Evolutionary conservation across 306 rosid genomes (phyloP).

Genomic region (Styphnolobium japonicum): DNA sequence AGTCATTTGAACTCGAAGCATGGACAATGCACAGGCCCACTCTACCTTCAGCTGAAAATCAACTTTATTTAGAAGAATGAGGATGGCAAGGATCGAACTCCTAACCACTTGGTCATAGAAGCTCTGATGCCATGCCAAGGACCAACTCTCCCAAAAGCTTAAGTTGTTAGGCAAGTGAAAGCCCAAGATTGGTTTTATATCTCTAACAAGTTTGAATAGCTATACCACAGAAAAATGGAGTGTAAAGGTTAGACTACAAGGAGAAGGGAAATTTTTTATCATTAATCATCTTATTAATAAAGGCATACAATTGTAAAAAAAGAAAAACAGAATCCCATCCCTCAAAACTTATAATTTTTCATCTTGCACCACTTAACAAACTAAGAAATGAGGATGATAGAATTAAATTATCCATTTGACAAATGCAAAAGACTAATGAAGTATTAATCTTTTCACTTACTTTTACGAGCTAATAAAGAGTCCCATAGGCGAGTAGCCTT

Average conservation of each 20-base stretch:
- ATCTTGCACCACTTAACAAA: neutral
- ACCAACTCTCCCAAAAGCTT: too few relatives aligned
- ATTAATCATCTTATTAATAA: neutral
- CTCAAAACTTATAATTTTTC: neutral
- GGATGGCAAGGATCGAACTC: too few relatives aligned
- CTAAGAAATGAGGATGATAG: neutral
- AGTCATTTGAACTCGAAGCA: too few relatives aligned
- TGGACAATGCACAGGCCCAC: too few relatives aligned
- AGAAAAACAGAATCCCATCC: neutral
- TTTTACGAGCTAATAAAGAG: conserved; percentile 90
- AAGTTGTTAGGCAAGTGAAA: too few relatives aligned
- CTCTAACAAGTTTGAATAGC: neutral
- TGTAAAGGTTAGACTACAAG: neutral
- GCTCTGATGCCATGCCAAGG: too few relatives aligned
- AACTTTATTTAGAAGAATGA: too few relatives aligned
- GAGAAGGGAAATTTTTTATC: neutral
- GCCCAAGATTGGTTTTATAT: too few relatives aligned
- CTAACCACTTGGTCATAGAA: too few relatives aligned
- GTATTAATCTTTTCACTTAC: conserved; percentile 49
- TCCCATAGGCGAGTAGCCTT: conserved; percentile 99
- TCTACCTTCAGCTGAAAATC: too few relatives aligned
- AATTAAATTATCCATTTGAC: conserved; percentile 7
- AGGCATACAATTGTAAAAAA: neutral
- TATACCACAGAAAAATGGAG: neutral
- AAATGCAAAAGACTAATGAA: neutral